phyloP scores from a whole-genome alignment of 768 basidiomycete species.

The Mycena latifolia region DNA sequence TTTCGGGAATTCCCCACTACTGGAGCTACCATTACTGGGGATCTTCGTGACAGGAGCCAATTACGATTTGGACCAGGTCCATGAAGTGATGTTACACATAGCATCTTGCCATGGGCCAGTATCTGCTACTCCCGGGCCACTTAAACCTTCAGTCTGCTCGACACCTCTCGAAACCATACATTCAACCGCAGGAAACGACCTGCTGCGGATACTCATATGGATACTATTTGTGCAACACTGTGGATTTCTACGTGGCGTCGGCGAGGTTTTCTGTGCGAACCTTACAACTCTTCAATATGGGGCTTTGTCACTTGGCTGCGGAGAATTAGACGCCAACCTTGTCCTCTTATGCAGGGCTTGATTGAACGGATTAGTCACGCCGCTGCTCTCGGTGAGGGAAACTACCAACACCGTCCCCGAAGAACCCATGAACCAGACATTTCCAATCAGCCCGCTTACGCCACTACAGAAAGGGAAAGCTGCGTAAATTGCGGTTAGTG shows the following conservation, averaged over 20 bases:
- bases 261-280: background rate
- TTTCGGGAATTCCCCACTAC: no score
- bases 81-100: no score
- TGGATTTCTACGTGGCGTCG: background rate
- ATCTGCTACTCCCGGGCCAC: no score
- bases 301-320: background rate
- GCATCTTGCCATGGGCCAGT: no score
- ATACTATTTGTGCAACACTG: background rate
- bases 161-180: no score
- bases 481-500: slow-evolving; percentile 31
- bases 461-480: slow-evolving; percentile 28
- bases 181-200: no score
- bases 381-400: background rate
- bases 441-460: background rate
- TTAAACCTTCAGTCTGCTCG: no score
- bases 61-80: no score
- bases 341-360: background rate
- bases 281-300: background rate
- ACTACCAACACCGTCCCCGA: no score
- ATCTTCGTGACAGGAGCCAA: no score
- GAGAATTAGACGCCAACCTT: background rate
- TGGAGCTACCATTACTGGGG: no score
- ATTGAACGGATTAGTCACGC: slow-evolving; percentile 1
- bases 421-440: slow-evolving; percentile 1
- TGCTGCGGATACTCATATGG: background rate